phyloP scores from a whole-genome alignment of 352 stramenopile species.

The Elongisporangium undulatum region DNA sequence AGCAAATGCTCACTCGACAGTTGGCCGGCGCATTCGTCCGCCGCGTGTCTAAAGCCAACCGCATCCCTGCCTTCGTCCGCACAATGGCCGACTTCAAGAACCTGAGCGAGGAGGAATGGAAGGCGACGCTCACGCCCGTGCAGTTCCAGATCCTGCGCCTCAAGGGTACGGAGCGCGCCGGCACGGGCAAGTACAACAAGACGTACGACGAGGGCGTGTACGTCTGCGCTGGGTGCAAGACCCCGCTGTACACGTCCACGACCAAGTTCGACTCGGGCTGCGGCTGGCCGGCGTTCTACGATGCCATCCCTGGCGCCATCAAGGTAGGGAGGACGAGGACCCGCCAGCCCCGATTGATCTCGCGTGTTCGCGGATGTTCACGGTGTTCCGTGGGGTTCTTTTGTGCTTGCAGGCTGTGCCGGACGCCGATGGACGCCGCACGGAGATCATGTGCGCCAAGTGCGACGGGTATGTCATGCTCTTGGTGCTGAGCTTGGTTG shows the following conservation, averaged over 20 bases:
- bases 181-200: constrained; percentile 89
- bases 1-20: not conserved
- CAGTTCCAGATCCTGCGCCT: constrained; percentile 87
- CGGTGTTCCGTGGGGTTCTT: not conserved
- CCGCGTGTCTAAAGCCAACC: not conserved
- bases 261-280: constrained; percentile 91
- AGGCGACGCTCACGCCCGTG: constrained; percentile 62
- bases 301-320: constrained; percentile 85
- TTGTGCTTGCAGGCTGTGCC: constrained; percentile 36
- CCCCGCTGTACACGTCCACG: constrained; percentile 82
- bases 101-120: constrained; percentile 66
- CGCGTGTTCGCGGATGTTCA: not conserved
- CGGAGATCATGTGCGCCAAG: constrained; percentile 87
- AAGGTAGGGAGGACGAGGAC: constrained; percentile 36
- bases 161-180: constrained; percentile 87
- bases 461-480: constrained; percentile 65
- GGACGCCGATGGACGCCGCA: constrained; percentile 68
- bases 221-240: constrained; percentile 85
- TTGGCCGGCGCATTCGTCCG: not conserved
- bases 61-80: not conserved
- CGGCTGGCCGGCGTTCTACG: constrained; percentile 89
- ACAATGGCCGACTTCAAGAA: not conserved
- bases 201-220: constrained; percentile 83
- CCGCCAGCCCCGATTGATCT: not conserved
- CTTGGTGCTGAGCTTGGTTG: not conserved